Percentiles rank a stretch among this genome's conserved stretches.
Conservation (phyloP, 1,284 basidiomycete genomes). For the Trichosporon inkin region DNA sequence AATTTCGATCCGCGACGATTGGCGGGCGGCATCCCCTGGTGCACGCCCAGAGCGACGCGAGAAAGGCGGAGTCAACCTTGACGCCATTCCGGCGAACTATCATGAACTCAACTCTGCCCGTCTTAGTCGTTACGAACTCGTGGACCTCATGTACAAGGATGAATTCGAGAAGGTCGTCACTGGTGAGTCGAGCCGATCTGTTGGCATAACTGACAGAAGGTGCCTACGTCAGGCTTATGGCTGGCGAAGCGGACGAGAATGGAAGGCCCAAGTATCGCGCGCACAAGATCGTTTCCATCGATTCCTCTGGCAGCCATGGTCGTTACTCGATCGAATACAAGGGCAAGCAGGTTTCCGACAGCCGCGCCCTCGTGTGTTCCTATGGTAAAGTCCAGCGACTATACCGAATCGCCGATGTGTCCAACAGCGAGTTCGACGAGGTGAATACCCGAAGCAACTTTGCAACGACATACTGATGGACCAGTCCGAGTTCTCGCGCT, state of each 20-base stretch:
- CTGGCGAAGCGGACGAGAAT: slow-evolving; percentile 54
- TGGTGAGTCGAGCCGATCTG: slow-evolving; percentile 19
- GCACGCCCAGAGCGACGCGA: slow-evolving; percentile 58
- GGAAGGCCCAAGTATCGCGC: slow-evolving; percentile 70
- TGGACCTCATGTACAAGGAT: slow-evolving; percentile 47
- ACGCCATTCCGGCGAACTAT: slow-evolving; percentile 62
- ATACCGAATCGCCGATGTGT: slow-evolving; percentile 75
- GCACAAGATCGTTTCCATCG: slow-evolving; percentile 66
- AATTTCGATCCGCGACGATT: slow-evolving; percentile 62
- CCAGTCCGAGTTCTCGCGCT: slow-evolving; percentile 70
- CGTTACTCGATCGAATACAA: slow-evolving; percentile 71
- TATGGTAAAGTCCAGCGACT: slow-evolving; percentile 61
- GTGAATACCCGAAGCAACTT: slow-evolving; percentile 50
- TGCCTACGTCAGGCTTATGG: slow-evolving; percentile 72
- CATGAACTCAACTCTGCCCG: slow-evolving; percentile 65
- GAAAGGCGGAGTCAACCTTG: slow-evolving; percentile 59
- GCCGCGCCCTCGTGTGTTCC: slow-evolving; percentile 63
- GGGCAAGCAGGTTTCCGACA: slow-evolving; percentile 51
- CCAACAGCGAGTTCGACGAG: slow-evolving; percentile 61
- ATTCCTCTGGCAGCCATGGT: slow-evolving; percentile 24
- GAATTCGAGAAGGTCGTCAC: slow-evolving; percentile 30
- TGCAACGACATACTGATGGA: background rate
- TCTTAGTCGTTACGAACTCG: slow-evolving; percentile 73
- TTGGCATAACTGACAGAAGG: slow-evolving; percentile 52
- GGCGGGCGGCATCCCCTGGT: slow-evolving; percentile 39